Conservation (phyloP, 345 rosid species). For the Cardamine occulta region DNA sequence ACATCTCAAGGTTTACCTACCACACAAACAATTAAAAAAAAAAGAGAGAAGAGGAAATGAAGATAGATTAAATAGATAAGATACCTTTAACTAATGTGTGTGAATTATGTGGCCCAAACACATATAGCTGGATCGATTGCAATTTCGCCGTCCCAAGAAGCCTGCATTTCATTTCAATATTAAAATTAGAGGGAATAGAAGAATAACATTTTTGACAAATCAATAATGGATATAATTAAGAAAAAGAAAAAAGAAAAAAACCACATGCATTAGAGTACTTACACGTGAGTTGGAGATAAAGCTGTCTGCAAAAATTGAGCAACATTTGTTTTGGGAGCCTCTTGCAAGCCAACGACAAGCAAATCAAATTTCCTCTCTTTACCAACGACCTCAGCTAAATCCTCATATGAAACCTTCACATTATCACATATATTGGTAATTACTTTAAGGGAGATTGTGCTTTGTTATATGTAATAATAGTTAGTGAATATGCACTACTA, state of each 20-base stretch:
- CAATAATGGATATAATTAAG: not conserved
- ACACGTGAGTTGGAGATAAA: constrained; percentile 42
- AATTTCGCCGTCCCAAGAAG: constrained; percentile 40
- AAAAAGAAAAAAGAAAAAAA: not conserved
- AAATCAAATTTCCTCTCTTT: constrained; percentile 41
- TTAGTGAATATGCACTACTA: not conserved
- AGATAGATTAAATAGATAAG: no score
- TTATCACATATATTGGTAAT: no score
- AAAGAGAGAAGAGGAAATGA: no score
- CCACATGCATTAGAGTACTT: not conserved
- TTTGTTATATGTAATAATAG: no score
- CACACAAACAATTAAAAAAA: no score
- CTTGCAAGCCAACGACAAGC: constrained; percentile 44
- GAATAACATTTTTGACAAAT: not conserved
- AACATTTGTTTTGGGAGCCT: constrained; percentile 41
- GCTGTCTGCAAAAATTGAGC: constrained; percentile 35
- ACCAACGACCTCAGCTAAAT: constrained; percentile 40
- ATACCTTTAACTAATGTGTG: constrained; percentile 42
- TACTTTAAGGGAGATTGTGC: no score
- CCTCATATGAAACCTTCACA: constrained; percentile 44
- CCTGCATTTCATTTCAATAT: constrained; percentile 31
- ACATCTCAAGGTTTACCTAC: no score
- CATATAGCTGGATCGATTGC: constrained; percentile 41
- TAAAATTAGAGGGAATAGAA: not conserved
- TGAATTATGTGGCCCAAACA: constrained; percentile 43